Percentiles rank a stretch among this genome's conserved stretches.
Conservation (phyloP, 768 basidiomycete species). For the Pilatotrama ljubarskyi region DNA sequence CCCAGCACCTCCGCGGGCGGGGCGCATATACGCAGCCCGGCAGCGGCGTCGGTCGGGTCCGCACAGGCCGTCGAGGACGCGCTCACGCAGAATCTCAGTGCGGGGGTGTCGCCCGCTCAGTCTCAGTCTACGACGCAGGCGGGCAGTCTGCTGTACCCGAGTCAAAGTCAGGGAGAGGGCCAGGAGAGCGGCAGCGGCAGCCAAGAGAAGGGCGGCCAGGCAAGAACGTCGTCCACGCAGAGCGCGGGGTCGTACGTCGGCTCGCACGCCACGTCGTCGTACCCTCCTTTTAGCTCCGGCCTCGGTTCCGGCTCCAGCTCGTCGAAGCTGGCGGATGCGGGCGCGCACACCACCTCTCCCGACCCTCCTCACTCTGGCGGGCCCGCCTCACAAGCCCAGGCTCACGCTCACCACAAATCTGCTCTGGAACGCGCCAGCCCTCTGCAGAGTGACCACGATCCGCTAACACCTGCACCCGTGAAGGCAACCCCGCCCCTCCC, state of each 20-base stretch:
- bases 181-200: not conserved
- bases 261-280: constrained; percentile 2
- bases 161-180: not conserved
- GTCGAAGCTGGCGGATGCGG: no score
- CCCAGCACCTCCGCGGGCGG: not conserved
- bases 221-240: no score
- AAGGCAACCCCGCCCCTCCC: not conserved
- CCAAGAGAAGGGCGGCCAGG: no score
- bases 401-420: not conserved
- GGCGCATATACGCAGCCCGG: not conserved
- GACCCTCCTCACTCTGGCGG: no score
- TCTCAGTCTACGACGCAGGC: no score
- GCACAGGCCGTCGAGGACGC: constrained; percentile 21
- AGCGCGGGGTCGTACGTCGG: not conserved
- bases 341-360: no score
- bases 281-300: not conserved
- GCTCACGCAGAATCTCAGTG: constrained; percentile 12
- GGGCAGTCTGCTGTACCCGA: constrained; percentile 1
- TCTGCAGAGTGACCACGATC: no score
- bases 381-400: not conserved
- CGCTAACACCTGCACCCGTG: no score
- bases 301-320: no score
- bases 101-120: not conserved
- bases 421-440: no score
- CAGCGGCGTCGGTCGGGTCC: constrained; percentile 4